Evolutionary conservation across 2,329 filamentous ascomycete genomes (phyloP), one percentile per base, ranked within the genome.

Genomic region (Fusarium illudens): DNA sequence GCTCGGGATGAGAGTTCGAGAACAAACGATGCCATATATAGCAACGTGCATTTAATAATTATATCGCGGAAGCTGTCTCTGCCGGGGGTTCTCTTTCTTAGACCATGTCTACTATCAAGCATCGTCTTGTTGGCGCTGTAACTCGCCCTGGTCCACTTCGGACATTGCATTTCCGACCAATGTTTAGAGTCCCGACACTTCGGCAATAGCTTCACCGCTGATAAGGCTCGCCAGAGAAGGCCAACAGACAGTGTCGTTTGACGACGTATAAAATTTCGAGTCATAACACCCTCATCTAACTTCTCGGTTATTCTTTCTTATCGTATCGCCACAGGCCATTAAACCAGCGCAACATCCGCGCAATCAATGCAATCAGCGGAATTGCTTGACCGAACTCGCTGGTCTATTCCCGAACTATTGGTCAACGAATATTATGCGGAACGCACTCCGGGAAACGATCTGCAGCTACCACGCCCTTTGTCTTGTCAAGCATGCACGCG

Each of bases 401-500:
- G 1, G 6, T 46, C 22, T 29, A 46, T 27, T 29, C 20, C 39
- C 39, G 39, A 46, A 1, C 5, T 6, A 27, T n/a, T n/a, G n/a
- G n/a, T n/a, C n/a, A 27, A 46, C 39, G 39, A 46, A 46, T 46
- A 27, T 46, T 27, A 46, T 46, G 39, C 39, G 39, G 39, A 46
- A 29, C 39, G 39, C 39, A 7, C 9, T 6, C 17, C 39, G 39
- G 39, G 22, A 27, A 27, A 6, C 22, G 9, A 46, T 46, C 25
- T 46, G 22, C 39, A 46, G 39, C 39, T 46, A 46, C 39, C n/a
- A 17, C 39, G 39, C 39, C 39, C 39, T 46, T 46, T 46, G 27
- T 27, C 39, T 46, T 46, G 39, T 46, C 39, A 46, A 46, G 22
- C 39, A 46, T 27, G 39, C 22, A 17, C 39, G 22, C 3, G 2